phyloP scores from a whole-genome alignment of 2,329 filamentous ascomycete species.

The Elsinoe batatas region DNA sequence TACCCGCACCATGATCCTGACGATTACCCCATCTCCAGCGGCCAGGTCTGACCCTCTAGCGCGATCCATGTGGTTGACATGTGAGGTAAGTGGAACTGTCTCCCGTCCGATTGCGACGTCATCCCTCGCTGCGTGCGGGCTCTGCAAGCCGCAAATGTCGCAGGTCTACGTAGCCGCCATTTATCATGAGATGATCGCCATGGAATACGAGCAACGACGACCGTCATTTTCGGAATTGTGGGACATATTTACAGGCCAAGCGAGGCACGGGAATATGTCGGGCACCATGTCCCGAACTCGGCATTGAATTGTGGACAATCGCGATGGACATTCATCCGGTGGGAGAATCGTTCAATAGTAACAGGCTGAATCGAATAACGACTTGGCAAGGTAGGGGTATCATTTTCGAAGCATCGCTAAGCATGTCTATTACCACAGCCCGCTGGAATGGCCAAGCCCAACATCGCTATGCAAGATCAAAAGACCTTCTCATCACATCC shows the following conservation, averaged over 20 bases:
- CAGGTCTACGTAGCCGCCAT: neutral
- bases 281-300: no score
- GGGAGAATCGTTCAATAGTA: no score
- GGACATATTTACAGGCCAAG: neutral
- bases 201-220: neutral
- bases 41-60: neutral
- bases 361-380: no score
- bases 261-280: no score
- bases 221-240: neutral
- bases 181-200: neutral
- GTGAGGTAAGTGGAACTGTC: neutral
- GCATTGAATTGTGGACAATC: no score
- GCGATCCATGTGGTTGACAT: neutral
- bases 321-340: no score
- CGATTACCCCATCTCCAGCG: neutral
- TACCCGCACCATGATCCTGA: neutral
- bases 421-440: neutral
- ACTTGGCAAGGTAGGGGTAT: slow-evolving; percentile 1
- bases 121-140: no score
- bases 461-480: neutral
- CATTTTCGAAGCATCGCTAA: slow-evolving; percentile 2
- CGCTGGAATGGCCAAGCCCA: neutral
- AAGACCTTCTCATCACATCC: slow-evolving; percentile 50
- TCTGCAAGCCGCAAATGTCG: no score
- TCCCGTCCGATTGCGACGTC: neutral